Base-by-base conservation (phyloP, 2,329 filamentous ascomycete species). In the Boeremia exigua region DNA sequence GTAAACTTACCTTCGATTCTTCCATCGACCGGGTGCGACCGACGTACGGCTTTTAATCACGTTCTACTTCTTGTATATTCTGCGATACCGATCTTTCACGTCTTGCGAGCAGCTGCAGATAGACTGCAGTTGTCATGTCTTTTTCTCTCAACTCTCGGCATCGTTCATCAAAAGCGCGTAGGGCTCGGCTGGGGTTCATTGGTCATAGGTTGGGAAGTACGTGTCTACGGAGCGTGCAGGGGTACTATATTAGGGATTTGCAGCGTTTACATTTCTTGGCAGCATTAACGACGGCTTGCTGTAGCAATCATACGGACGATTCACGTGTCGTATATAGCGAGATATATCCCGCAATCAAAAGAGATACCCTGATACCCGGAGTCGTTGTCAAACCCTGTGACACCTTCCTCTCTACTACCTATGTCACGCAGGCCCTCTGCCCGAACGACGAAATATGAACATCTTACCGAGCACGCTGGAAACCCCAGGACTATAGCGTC, bases 31-130 rank as follows among this genome's bases (percentile, higher is more conserved):
- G 56, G 50, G 45, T 27, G 42, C 48, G 30, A 48, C 46, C 54
- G 54, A 59, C 36, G 51, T 68, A 71, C 56, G 60, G 54, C 45
- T 63, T 72, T 68, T 72, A 70, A 72, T 71, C 50, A 61, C 59
- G 55, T 58, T 64, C 66, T 64, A 61, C 54, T 73, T 73, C 64
- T 71, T 69, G 69, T 74, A 71, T 69, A 70, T 69, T 66, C 60
- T 68, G 68, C 68, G 67, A 70, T 58, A 51, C 55, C 39, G 52
- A 34, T 47, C 60, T 48, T 59, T 54, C 51, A 54, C 42, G 48
- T 56, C 54, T 47, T 53, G 49, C 57, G 48, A 43, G 47, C 53
- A 60, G 42, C 56, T 48, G 58, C 62, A 57, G 44, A 56, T 44
- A 45, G 43, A 58, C 10, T 56, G 61, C 55, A 53, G 59, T 36